phyloP scores from a whole-genome alignment of 495 filamentous ascomycete genomes.

The Penicillium egyptiacum region DNA sequence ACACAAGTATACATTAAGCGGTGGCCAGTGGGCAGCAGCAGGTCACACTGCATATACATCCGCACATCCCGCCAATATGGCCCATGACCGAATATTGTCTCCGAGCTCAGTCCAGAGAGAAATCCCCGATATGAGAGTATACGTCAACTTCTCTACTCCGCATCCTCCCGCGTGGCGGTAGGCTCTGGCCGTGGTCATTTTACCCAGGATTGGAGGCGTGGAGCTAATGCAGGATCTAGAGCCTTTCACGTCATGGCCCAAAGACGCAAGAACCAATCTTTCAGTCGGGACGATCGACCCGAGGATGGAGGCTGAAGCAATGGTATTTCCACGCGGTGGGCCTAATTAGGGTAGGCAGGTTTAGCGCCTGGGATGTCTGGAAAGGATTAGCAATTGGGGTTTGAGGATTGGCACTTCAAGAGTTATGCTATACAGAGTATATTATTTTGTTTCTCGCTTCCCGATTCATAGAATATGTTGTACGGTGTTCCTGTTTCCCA shows the following conservation, averaged over 20 bases:
- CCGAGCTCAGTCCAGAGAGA: no score
- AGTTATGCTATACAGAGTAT: neutral
- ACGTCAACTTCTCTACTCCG: neutral
- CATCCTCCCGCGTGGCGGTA: neutral
- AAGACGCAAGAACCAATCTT: neutral
- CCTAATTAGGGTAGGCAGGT: neutral
- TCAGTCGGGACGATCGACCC: neutral
- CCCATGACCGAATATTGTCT: neutral
- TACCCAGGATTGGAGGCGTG: neutral
- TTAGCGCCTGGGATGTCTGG: neutral
- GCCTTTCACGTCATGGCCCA: neutral
- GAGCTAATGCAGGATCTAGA: slow-evolving; percentile 1
- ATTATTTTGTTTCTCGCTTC: no score
- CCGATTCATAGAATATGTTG: no score
- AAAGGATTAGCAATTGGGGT: neutral
- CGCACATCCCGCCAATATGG: neutral
- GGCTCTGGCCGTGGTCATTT: neutral
- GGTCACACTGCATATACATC: neutral
- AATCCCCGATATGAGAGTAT: neutral
- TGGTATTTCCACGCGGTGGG: neutral
- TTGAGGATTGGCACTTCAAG: neutral
- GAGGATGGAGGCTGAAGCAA: slow-evolving; percentile 6
- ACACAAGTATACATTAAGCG: no score
- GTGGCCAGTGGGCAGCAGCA: no score
- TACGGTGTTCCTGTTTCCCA: no score